Percentiles rank a stretch among this genome's conserved stretches.
Conservation (phyloP, 441 rosid species). For the Erysimum cheiri region DNA sequence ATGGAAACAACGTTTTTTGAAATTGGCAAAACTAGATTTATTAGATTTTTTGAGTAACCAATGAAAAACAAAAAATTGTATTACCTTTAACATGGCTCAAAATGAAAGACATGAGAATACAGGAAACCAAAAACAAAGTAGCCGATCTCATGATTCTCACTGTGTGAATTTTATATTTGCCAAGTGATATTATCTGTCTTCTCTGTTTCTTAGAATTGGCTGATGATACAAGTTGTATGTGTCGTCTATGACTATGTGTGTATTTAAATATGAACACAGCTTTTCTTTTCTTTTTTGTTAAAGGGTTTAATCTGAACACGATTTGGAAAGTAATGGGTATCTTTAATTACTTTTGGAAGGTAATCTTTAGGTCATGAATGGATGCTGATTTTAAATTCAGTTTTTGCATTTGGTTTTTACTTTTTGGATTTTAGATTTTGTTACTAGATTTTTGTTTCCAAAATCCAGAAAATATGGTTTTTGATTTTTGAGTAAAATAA, state of each 20-base stretch:
- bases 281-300: no score
- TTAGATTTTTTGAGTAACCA: neutral
- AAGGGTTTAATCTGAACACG: neutral
- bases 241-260: neutral
- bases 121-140: conserved; percentile 27
- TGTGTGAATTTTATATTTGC: neutral
- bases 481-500: no score
- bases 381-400: no score
- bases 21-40: neutral
- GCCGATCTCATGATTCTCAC: conserved; percentile 30
- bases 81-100: conserved; percentile 36
- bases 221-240: conserved; percentile 18
- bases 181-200: neutral
- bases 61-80: neutral
- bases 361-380: no score
- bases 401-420: no score
- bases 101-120: conserved; percentile 24
- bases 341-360: conserved; percentile 17
- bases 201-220: neutral
- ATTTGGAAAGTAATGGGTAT: conserved; percentile 4
- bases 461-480: no score
- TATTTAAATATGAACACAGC: neutral
- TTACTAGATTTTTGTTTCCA: no score
- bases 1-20: neutral
- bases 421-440: no score